Percentiles rank a stretch among this genome's conserved stretches.
These are phyloP conservation scores for Mycocentrospora acerina DNA, from an alignment of 2,329 filamentous ascomycete species.

Conservation along the genomic window DNA sequence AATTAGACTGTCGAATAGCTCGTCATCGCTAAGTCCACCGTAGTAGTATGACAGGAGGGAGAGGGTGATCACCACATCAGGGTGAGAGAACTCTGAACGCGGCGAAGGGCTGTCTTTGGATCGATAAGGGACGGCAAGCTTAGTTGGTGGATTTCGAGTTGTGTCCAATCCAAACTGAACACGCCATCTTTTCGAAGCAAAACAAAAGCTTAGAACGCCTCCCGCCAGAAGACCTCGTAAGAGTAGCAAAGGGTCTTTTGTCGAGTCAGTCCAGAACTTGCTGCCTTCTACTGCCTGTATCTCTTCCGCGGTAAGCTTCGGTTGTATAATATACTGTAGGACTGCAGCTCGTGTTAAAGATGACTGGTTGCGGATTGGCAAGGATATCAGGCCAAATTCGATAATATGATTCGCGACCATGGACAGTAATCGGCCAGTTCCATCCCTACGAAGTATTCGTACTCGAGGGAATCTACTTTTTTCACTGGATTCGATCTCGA, in stretches of 20 bases:
- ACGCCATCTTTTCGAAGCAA: conserved; percentile 62
- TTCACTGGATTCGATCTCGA: conserved; percentile 46
- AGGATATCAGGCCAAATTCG: conserved; percentile 44
- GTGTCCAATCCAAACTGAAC: conserved; percentile 64
- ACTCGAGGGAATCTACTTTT: conserved; percentile 50
- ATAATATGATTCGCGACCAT: conserved; percentile 45
- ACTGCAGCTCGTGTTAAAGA: conserved; percentile 35
- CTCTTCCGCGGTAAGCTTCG: conserved; percentile 28
- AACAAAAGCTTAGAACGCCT: conserved; percentile 56
- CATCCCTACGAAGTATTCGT: conserved; percentile 50
- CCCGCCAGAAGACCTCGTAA: conserved; percentile 59
- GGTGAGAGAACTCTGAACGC: conserved; percentile 67
- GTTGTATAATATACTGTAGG: conserved; percentile 49
- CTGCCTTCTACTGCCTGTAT: conserved; percentile 22
- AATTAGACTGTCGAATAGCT: conserved; percentile 52
- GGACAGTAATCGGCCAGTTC: conserved; percentile 26
- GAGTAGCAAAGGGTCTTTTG: conserved; percentile 47
- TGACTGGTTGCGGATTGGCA: conserved; percentile 48
- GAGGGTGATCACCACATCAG: conserved; percentile 65
- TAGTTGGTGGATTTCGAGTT: conserved; percentile 53
- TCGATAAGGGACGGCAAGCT: conserved; percentile 60
- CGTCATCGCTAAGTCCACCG: conserved; percentile 53
- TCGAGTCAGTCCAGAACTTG: conserved; percentile 42
- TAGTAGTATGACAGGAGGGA: conserved; percentile 71
- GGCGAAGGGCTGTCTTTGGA: conserved; percentile 66